These are phyloP conservation scores for Beta macrorhiza DNA, from an alignment of 179 eudicot species.

Conservation along the genomic window DNA sequence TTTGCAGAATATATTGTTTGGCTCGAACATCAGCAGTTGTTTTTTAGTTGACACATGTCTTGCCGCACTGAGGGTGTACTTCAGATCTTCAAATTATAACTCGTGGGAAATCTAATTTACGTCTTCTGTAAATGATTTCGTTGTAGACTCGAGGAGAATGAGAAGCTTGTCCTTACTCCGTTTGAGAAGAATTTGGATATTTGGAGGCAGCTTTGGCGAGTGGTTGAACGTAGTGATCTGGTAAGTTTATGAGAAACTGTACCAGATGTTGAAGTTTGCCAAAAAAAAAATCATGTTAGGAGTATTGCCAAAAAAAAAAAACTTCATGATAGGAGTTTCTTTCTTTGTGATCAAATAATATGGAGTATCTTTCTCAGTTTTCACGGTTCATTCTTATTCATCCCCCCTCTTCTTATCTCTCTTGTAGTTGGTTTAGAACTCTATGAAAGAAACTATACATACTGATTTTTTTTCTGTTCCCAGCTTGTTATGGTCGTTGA, in stretches of 20 bases:
- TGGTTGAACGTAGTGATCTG: constrained; percentile 97
- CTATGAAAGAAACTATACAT: not conserved
- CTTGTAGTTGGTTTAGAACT: too few species aligned
- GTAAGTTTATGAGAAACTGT: constrained; percentile 38
- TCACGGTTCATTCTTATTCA: not conserved
- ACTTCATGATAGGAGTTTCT: not conserved
- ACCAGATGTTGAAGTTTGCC: not conserved
- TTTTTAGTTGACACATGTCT: not conserved
- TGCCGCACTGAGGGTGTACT: not conserved
- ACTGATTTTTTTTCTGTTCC: constrained; percentile 4
- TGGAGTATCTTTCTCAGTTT: not conserved
- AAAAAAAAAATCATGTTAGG: not conserved
- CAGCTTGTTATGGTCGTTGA: constrained; percentile 99
- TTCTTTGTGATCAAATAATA: not conserved
- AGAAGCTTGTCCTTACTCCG: constrained; percentile 93
- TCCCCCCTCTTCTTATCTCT: too few species aligned
- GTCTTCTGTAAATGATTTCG: not conserved
- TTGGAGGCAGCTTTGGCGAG: constrained; percentile 99
- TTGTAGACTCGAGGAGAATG: constrained; percentile 80
- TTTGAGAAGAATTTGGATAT: constrained; percentile 97
- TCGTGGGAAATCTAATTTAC: not conserved
- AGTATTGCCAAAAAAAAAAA: not conserved
- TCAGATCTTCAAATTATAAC: not conserved
- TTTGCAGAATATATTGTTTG: not conserved
- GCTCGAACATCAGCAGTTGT: not conserved